Base-by-base conservation (phyloP, 352 stramenopile species). In the Globisporangium cystogenes region DNA sequence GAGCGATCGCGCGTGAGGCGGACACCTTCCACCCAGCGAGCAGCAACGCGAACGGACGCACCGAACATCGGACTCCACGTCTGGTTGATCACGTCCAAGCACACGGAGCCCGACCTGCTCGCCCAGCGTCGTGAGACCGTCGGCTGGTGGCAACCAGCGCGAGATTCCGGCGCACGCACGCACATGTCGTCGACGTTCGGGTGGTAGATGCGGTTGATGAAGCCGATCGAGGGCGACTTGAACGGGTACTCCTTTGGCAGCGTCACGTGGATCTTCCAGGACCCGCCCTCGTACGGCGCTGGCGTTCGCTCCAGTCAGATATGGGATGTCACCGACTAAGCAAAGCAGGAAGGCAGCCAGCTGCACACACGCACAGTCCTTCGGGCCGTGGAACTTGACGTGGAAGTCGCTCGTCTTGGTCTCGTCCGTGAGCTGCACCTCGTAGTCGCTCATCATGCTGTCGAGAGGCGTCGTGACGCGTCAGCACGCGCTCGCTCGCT, bases 31-130 rank as follows among this genome's bases (percentile, higher is more conserved):
- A 14, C 7, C 27, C 10, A 40, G n/a, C 27, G 36, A 48, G 18
- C 43, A 21, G 23, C 0, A 12, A 18, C 39, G 44, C n/a, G 15
- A 21, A 15, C 24, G 10, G 15, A 43, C 74, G 52, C 45, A 96
- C 86, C 87, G 51, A 96, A 97, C 84, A 97, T 95, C 18, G 90
- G 90, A 51, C 86, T 97, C 90, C 90, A 97, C 11, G 90, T 97
- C 62, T 97, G 89, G 69, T 97, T 97, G 64, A 97, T 97, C 43
- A 97, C 90, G 53, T 97, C 90, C 55, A 97, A 63, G 53, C 90
- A 97, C 20, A 97, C 88, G 14, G 90, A 97, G 24, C 90, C 90
- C 12, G 87, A 96, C 56, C 84, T 93, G 53, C 33, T 11, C 29
- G 29, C 4, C 29, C 8, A 2, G 29, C 29, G 29, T 35, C 29